Percentiles rank a stretch among this genome's conserved stretches.
Evolutionary conservation across 1,139 yeast genomes (phyloP).

Genomic region (Ogataea hybrid): DNA sequence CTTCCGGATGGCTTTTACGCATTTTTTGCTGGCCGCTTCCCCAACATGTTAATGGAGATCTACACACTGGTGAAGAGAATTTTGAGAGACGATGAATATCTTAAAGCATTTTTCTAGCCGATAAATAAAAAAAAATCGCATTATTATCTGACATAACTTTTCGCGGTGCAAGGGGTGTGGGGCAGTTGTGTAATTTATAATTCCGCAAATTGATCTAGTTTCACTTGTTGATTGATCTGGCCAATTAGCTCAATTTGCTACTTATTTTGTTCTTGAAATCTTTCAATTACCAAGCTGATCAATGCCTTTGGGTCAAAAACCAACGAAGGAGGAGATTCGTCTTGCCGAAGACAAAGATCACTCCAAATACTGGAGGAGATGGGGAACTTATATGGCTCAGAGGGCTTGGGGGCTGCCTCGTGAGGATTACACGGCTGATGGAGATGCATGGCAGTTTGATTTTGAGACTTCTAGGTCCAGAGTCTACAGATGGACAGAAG

Average conservation of each 20-base stretch:
- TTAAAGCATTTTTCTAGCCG: constrained; percentile 47
- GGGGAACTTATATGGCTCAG: constrained; percentile 94
- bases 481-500: constrained; percentile 95
- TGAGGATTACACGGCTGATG: constrained; percentile 84
- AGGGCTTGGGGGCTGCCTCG: constrained; percentile 95
- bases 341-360: constrained; percentile 57
- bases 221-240: not conserved
- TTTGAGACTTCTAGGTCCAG: constrained; percentile 84
- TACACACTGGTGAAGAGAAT: constrained; percentile 62
- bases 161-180: constrained; percentile 2
- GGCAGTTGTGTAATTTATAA: not conserved
- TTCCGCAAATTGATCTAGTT: constrained; percentile 4
- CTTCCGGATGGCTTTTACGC: constrained; percentile 80
- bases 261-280: not conserved
- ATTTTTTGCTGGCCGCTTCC: constrained; percentile 74
- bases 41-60: constrained; percentile 71
- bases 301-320: constrained; percentile 18
- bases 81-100: constrained; percentile 59
- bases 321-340: constrained; percentile 58
- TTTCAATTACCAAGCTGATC: not conserved
- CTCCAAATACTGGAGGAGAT: constrained; percentile 71
- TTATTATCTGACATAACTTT: not conserved
- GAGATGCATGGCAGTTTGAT: constrained; percentile 94
- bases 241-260: not conserved
- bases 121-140: not conserved